Base-by-base conservation (phyloP, 2,329 filamentous ascomycete species). In the Calycina herbarum region DNA sequence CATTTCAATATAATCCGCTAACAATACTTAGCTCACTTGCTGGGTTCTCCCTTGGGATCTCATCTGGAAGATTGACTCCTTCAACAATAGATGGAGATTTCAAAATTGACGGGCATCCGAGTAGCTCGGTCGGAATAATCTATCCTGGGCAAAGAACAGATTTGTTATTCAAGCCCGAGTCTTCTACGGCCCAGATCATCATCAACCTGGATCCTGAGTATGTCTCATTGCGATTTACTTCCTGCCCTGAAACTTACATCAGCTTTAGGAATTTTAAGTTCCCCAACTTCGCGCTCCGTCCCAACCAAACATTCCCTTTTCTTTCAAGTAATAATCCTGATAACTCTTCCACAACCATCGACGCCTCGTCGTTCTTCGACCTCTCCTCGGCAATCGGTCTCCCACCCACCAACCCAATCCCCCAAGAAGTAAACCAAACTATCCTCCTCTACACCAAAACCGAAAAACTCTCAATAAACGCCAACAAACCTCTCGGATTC, bases 401-500 rank as follows among this genome's bases (percentile, higher is more conserved):
- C 4, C 4, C 35, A 11, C 2, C 48, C 7, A 38, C 40, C 13
- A 20, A 35, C 2, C 7, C 38, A 17, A 48, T 3, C 10, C 60
- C 45, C 15, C n/a, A 27, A 45, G 8, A 17, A n/a, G 73, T 77
- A 8, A 70, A 79, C n/a, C 72, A 78, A 63, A 80, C 75, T 1
- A 76, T 82, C 45, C 73, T 83, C 8, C 73, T 83, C 7, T 83
- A 83, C 69, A 78, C 79, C 17, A 80, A 80, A 42, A 79, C 80
- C 35, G 74, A 81, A 63, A 82, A 80, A 64, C 73, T 82, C 35
- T 76, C 80, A 15, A 76, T 73, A 58, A 74, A 79, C 56, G 71
- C 77, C 59, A 81, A 83, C 62, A 74, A 78, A 15, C 80, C 81
- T 0, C 76, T 77, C 59, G 81, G 80, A 3, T 82, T 78, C 72